phyloP scores from a whole-genome alignment of 805 yeast species.

The Cyberlindnera suaveolens region DNA sequence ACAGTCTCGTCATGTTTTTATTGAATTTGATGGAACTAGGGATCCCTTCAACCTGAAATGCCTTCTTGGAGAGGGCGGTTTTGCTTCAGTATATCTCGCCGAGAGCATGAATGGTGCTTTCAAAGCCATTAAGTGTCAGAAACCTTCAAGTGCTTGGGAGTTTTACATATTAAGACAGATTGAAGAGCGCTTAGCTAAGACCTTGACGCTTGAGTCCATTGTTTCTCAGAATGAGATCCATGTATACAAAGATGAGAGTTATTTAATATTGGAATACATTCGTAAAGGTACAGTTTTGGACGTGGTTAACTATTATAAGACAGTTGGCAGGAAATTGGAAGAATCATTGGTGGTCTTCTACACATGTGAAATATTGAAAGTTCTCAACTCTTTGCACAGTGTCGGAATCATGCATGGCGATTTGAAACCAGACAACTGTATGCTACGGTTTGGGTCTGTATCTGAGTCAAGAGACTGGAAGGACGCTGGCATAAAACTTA shows the following conservation, averaged over 20 bases:
- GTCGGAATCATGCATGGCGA: constrained; percentile 78
- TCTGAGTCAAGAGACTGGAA: constrained; percentile 19
- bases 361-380: constrained; percentile 55
- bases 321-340: constrained; percentile 36
- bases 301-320: constrained; percentile 46
- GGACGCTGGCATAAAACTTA: constrained; percentile 50
- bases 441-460: constrained; percentile 47
- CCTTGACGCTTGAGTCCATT: constrained; percentile 31
- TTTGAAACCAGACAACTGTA: constrained; percentile 78
- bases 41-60: constrained; percentile 42
- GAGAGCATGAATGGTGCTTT: constrained; percentile 50
- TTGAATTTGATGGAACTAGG: constrained; percentile 37
- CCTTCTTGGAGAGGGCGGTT: constrained; percentile 76
- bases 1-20: constrained; percentile 29
- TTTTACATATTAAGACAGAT: constrained; percentile 62
- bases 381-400: constrained; percentile 55
- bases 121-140: constrained; percentile 68
- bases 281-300: constrained; percentile 71
- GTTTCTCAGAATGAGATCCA: constrained; percentile 48
- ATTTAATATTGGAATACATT: constrained; percentile 17
- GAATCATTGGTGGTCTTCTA: constrained; percentile 60
- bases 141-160: constrained; percentile 75
- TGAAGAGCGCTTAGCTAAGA: constrained; percentile 31
- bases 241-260: constrained; percentile 26
- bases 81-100: constrained; percentile 67